Base-by-base conservation (phyloP, 2,329 filamentous ascomycete species). In the Xylaria sp. region DNA sequence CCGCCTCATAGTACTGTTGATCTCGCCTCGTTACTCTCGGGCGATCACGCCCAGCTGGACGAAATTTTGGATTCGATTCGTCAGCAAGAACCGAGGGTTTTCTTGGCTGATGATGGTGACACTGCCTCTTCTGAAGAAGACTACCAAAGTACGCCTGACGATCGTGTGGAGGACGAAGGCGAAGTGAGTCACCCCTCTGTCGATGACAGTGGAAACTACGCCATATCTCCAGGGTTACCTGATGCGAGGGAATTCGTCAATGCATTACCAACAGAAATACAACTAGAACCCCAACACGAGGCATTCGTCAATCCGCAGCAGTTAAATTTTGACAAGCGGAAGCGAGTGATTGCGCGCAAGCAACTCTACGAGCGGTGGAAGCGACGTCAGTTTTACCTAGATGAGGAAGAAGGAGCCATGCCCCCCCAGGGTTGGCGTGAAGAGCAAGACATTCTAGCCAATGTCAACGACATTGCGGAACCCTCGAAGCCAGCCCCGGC, bases 351-450 rank as follows among this genome's bases (percentile, higher is more conserved):
- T 7, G 86, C 86, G 1, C 82, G 87, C 15, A 82, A 81, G 48
- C 84, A 85, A 71, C 83, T 93, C 43, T 86, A 91, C 74, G 89
- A 94, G 63, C 86, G 93, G 59, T 96, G 93, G 93, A 88, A 88
- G 75, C 86, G 92, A 67, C 86, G 93, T 55, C 89, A 91, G 48
- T 97, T 96, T 75, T 97, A 96, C 75, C 86, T 94, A 0, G 93
- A 97, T 67, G 91, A 94, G 79, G 94, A 97, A 81, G 93, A 97
- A 79, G 93, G 93, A 2, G 86, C 88, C 10, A 78, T 80, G n/a
- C 83, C 88, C 1, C 91, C 91, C 0, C 83, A 86, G 7, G 89
- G 88, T 31, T 94, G 90, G 83, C 83, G 86, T 25, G 84, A 87
- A 5, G 85, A 88, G 15, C 86, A 91, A 51, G 89, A 91, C 71